Evolutionary conservation across 768 basidiomycete species (phyloP).

Genomic region (Crepidotus variabilis): DNA sequence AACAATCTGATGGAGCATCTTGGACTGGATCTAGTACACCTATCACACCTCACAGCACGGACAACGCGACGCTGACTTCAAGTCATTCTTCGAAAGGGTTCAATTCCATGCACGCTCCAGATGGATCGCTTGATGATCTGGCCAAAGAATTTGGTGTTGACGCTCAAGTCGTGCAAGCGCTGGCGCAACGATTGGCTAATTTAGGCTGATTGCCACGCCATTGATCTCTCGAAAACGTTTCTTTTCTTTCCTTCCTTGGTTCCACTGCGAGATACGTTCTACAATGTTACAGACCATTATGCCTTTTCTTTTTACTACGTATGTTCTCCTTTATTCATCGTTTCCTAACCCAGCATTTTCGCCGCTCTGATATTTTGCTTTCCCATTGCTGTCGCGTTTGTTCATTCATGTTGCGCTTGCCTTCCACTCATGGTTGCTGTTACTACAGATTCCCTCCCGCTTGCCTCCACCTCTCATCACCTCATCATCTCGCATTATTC

Average conservation of each 20-base stretch:
- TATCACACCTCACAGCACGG: slow-evolving; percentile 22
- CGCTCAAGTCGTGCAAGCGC: slow-evolving; percentile 60
- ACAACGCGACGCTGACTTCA: slow-evolving; percentile 1
- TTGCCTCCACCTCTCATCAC: neutral
- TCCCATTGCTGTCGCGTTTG: neutral
- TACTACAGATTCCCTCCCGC: neutral
- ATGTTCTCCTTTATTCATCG: neutral
- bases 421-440: neutral
- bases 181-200: slow-evolving; percentile 51
- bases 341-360: neutral
- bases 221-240: neutral
- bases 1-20: slow-evolving; percentile 14
- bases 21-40: slow-evolving; percentile 15
- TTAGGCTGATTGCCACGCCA: slow-evolving; percentile 8
- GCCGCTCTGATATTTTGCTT: neutral
- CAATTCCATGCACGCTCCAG: slow-evolving; percentile 10
- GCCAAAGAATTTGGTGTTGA: slow-evolving; percentile 77
- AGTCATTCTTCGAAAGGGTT: slow-evolving; percentile 2
- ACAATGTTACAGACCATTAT: neutral
- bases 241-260: no score
- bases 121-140: slow-evolving; percentile 43
- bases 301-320: neutral
- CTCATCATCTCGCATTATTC: no score
- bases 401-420: neutral
- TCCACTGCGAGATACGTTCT: neutral